Base-by-base conservation (phyloP, 176 grass and related monocot genomes). In the Cenchrus americanus region DNA sequence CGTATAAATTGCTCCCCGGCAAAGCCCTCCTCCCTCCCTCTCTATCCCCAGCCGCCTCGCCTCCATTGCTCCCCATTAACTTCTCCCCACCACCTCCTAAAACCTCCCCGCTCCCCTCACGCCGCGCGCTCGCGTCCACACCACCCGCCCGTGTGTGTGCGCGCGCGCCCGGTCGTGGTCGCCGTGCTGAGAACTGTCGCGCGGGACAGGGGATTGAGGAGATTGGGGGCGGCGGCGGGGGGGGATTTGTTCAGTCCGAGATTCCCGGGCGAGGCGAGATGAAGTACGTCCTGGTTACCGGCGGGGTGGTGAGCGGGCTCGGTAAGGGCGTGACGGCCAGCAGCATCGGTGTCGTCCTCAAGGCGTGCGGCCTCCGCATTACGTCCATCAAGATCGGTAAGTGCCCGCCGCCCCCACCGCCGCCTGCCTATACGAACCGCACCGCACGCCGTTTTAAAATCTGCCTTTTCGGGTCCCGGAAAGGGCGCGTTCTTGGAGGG, bases 261-360 rank as follows among this genome's bases (percentile, higher is more conserved):
- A 78, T 66, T 82, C 8, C 73, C 49, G 53, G 59, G 58, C 66
- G 68, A 76, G 79, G 72, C 73, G 73, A 86, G 69, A 92, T 92
- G 90, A 93, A 90, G 77, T 90, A 93, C 87, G 91, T 93, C 14
- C 85, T 93, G 51, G 91, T 93, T 53, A 93, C 91, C 59, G 91
- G 91, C 43, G 91, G 91, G 14, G 91, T 93, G 71, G 76, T 90
- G 40, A 89, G 87, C 66, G 87, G 87, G 69, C 87, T 93, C 27
- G 91, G 91, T 10, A 93, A 93, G 87, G 91, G 91, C 65, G 87
- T 93, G 21, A 93, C 91, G 19, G 91, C 91, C 37, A 89, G 87
- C 81, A 93, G 91, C 71, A 87, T 93, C 83, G 91, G 91, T 73
- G 84, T 87, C 76, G 65, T 93, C 75, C 91, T 93, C 75, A 93